Percentiles rank a stretch among this genome's conserved stretches.
Conservation (phyloP, 257 asterid species). For the Nicotiana tomentosiformis region DNA sequence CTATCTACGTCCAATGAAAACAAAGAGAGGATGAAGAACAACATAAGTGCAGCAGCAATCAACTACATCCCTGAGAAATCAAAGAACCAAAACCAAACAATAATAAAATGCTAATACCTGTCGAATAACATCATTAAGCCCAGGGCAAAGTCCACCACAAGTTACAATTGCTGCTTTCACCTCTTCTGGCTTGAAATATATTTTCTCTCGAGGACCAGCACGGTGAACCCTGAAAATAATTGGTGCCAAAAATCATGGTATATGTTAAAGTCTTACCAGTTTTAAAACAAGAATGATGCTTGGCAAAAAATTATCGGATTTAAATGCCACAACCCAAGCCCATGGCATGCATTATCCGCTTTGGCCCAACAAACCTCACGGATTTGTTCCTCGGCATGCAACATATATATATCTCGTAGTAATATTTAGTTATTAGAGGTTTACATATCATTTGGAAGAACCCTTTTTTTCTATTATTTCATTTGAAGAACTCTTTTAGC, state of each 20-base stretch:
- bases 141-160: constrained; percentile 98
- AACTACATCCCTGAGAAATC: neutral
- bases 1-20: constrained; percentile 50
- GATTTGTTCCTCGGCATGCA: too few species aligned
- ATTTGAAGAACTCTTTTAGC: neutral
- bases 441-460: too few species aligned
- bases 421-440: too few species aligned
- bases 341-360: too few species aligned
- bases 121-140: constrained; percentile 87
- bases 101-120: constrained; percentile 46
- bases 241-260: neutral
- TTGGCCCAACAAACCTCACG: too few species aligned
- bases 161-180: constrained; percentile 93
- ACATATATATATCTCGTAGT: too few species aligned
- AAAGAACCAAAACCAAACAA: neutral
- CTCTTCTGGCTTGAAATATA: constrained; percentile 77
- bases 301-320: neutral
- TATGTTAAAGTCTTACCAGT: neutral
- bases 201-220: constrained; percentile 88
- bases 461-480: too few species aligned
- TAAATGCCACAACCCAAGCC: too few species aligned
- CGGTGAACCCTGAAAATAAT: constrained; percentile 69
- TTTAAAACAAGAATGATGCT: neutral
- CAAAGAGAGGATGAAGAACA: constrained; percentile 6
- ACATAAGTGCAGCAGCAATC: neutral